Conservation (phyloP, 805 yeast species). For the Candida incommunis region DNA sequence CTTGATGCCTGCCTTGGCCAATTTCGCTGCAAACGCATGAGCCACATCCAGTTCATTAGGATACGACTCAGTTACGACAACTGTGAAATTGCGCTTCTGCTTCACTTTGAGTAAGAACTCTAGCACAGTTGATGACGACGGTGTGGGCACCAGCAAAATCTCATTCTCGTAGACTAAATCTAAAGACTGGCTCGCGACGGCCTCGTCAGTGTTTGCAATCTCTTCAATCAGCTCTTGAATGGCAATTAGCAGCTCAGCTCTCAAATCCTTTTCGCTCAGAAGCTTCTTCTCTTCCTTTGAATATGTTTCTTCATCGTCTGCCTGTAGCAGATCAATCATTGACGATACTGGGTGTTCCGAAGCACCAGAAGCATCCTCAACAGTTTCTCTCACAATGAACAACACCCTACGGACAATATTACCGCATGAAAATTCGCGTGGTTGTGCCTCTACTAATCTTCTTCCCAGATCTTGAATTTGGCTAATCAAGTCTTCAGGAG, state of each 20-base stretch:
- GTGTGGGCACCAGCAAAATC: slow-evolving; percentile 72
- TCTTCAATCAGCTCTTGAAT: slow-evolving; percentile 3
- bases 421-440: slow-evolving; percentile 78
- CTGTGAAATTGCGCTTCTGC: slow-evolving; percentile 81
- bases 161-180: slow-evolving; percentile 87
- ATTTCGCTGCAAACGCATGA: slow-evolving; percentile 61
- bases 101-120: slow-evolving; percentile 79
- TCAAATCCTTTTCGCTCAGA: slow-evolving; percentile 1
- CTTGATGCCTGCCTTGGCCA: slow-evolving; percentile 77
- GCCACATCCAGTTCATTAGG: slow-evolving; percentile 78
- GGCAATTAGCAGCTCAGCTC: slow-evolving; percentile 5
- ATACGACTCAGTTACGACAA: slow-evolving; percentile 72
- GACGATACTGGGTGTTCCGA: neutral
- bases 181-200: slow-evolving; percentile 77
- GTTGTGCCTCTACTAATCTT: slow-evolving; percentile 58
- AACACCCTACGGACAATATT: slow-evolving; percentile 82
- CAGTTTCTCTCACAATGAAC: neutral
- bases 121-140: slow-evolving; percentile 77
- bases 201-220: slow-evolving; percentile 31
- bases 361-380: neutral
- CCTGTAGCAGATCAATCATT: neutral
- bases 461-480: slow-evolving; percentile 65
- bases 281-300: neutral
- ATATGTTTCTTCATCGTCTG: slow-evolving; percentile 2
- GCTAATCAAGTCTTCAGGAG: slow-evolving; percentile 54